Evolutionary conservation across 2,329 filamentous ascomycete genomes (phyloP).

Genomic region (Trichoderma sp.): DNA sequence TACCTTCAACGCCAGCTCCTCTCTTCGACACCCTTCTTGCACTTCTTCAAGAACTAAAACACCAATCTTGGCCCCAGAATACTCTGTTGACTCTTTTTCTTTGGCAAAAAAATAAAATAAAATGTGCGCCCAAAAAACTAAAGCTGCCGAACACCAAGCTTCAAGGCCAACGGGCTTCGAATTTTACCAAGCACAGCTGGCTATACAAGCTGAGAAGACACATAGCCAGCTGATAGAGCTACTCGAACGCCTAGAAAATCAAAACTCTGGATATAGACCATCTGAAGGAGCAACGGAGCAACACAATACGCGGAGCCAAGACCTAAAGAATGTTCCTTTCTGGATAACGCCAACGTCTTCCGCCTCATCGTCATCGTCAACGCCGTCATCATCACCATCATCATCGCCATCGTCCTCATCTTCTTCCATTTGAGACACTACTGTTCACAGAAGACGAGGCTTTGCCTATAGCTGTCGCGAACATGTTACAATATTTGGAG

Average conservation of each 20-base stretch:
- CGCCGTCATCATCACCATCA: neutral
- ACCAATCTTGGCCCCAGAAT: neutral
- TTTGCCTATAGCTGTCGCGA: neutral
- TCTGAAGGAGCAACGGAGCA: neutral
- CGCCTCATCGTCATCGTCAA: neutral
- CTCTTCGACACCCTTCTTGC: neutral
- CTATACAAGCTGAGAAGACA: conserved; percentile 3
- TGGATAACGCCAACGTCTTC: neutral
- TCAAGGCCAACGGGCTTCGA: neutral
- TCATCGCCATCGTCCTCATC: neutral
- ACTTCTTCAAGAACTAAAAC: neutral
- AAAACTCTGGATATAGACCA: neutral
- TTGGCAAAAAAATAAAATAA: neutral
- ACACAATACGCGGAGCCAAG: neutral
- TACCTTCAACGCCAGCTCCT: neutral
- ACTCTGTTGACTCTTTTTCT: neutral
- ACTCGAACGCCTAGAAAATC: neutral
- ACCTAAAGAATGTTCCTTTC: neutral
- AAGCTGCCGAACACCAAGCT: neutral
- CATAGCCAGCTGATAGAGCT: neutral
- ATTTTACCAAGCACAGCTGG: neutral
- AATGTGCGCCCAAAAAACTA: conserved; percentile 7
- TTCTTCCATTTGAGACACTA: neutral
- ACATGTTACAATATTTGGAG: neutral
- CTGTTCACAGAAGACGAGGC: neutral